phyloP scores from a whole-genome alignment of 352 stramenopile genomes.

The Globisporangium spiculum region DNA sequence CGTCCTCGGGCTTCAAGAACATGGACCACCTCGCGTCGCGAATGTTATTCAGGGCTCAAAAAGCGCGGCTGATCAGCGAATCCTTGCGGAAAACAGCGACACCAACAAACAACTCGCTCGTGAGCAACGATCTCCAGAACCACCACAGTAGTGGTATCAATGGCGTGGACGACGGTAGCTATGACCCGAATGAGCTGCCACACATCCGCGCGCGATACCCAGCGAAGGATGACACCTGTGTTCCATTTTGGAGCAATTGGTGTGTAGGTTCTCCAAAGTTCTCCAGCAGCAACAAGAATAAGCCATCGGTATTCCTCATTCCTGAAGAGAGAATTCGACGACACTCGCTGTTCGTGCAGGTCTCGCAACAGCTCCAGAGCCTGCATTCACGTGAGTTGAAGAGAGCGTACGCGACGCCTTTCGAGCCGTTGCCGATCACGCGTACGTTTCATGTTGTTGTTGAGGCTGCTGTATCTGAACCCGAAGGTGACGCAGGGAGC shows the following conservation, averaged over 20 bases:
- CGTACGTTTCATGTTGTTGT: slow-evolving; percentile 35
- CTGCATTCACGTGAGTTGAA: slow-evolving; percentile 27
- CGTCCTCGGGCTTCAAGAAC: slow-evolving; percentile 16
- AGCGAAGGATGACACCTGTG: background rate
- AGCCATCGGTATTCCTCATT: background rate
- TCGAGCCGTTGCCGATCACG: slow-evolving; percentile 36
- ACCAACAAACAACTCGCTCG: slow-evolving; percentile 5
- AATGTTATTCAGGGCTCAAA: slow-evolving; percentile 42
- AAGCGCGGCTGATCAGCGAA: slow-evolving; percentile 32
- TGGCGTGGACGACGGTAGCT: slow-evolving; percentile 1
- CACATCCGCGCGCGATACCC: slow-evolving; percentile 7
- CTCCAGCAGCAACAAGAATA: no score
- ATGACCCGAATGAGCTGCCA: slow-evolving; percentile 16
- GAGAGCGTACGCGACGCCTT: slow-evolving; percentile 27
- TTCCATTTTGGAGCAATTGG: slow-evolving; percentile 14
- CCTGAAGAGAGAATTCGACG: background rate
- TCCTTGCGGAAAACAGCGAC: slow-evolving; percentile 24
- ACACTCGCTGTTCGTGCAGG: slow-evolving; percentile 14
- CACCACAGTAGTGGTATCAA: background rate
- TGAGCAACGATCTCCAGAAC: background rate
- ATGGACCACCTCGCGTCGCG: slow-evolving; percentile 15
- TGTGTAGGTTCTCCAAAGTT: background rate
- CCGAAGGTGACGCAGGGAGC: background rate
- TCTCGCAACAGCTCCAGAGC: slow-evolving; percentile 17
- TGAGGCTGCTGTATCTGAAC: background rate